Evolutionary conservation across 345 rosid species (phyloP), one percentile per base, ranked within the genome.

Genomic region (Pugionium dolabratum): DNA sequence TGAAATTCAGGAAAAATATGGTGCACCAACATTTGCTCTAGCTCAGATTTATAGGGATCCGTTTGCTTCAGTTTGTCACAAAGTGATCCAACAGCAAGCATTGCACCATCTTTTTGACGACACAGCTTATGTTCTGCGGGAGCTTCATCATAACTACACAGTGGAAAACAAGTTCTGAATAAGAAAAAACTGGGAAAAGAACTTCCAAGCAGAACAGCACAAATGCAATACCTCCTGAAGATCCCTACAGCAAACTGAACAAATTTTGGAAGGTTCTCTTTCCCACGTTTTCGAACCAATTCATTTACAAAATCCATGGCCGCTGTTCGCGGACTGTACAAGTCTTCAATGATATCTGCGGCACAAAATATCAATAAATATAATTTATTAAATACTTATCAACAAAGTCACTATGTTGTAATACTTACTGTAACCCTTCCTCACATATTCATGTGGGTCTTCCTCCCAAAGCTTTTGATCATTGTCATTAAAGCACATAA

Each of bases 381-480:
- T 49, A 30, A 55, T 52, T 9, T 46, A 47, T 51, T 28, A 28
- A 2, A 53, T 10, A 60, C n/a, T 39, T 33, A 10, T 53, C 35
- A 62, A 51, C 44, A 43, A 60, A 64, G 11, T 31, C 27, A 26
- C 10, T 4, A 35, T 7, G 35, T 59, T 63, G 7, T 9, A 40
- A 28, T 55, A 80, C 98, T 83, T 80, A 95, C 99, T 96, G 80
- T 95, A 95, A 36, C 99, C 99, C 79, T 95, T 95, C 82, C 99
- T 87, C 72, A 95, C 99, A 77, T 95, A 95, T 79, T 95, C 99
- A 70, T 95, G 98, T 7, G 99, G 96, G 66, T 95, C 99, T 81
- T 95, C 99, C 58, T 89, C 99, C 99, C 99, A 95, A 67, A 95
- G 99, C 77, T 86, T 83, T 80, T 95, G 98, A 82, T 95, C 99